Percentiles rank a stretch among this genome's conserved stretches.
phyloP scores from a whole-genome alignment of 2,329 filamentous ascomycete genomes.

The Sporothrix curviconia region DNA sequence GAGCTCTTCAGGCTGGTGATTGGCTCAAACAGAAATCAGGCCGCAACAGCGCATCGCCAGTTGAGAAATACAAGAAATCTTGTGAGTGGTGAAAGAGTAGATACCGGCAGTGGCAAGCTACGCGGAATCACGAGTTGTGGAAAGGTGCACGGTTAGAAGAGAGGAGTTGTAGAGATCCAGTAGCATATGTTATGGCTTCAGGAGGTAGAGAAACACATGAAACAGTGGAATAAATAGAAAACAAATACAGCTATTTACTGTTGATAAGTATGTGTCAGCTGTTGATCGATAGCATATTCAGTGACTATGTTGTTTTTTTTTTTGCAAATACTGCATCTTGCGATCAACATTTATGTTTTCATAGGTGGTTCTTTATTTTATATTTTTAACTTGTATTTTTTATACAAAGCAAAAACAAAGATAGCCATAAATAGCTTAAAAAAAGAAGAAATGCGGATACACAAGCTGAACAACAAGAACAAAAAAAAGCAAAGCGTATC shows the following conservation, averaged over 20 bases:
- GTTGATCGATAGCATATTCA: too few relatives aligned
- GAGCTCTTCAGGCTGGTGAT: slow-evolving; percentile 12
- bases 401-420: not conserved
- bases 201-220: not conserved
- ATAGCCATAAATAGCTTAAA: not conserved
- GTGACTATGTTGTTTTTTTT: too few relatives aligned
- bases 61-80: too few relatives aligned
- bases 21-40: not conserved
- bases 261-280: too few relatives aligned
- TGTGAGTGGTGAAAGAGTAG: too few relatives aligned
- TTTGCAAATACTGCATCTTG: too few relatives aligned
- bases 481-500: not conserved
- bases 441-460: not conserved
- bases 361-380: not conserved
- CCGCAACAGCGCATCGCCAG: not conserved
- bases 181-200: slow-evolving; percentile 2
- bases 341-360: too few relatives aligned
- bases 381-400: not conserved
- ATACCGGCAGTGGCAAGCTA: too few relatives aligned
- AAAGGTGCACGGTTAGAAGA: too few relatives aligned
- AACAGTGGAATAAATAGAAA: not conserved
- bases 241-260: not conserved
- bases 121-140: too few relatives aligned
- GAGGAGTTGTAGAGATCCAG: too few relatives aligned
- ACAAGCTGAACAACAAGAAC: not conserved